Conservation (phyloP, 495 filamentous ascomycete genomes). For the Neurospora sp. region DNA sequence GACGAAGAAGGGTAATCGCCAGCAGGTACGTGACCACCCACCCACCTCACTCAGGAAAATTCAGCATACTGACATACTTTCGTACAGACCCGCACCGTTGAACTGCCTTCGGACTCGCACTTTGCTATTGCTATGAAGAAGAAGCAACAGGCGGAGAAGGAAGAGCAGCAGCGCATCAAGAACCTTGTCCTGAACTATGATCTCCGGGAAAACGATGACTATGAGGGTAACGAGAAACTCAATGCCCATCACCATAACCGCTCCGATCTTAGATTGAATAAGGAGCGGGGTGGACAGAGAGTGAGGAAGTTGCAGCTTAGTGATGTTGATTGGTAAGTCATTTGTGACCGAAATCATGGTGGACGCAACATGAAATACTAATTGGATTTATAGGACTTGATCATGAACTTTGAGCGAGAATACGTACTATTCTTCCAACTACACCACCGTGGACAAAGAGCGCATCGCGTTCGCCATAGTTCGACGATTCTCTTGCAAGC, state of each 20-base stretch:
- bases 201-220: slow-evolving; percentile 64
- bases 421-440: background rate
- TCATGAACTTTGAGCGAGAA: background rate
- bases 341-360: background rate
- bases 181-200: slow-evolving; percentile 95
- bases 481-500: background rate
- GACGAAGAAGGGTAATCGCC: slow-evolving; percentile 91
- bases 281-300: slow-evolving; percentile 67
- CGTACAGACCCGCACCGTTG: slow-evolving; percentile 78
- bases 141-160: slow-evolving; percentile 87
- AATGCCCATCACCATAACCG: slow-evolving; percentile 37
- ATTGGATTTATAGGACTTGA: slow-evolving; percentile 8
- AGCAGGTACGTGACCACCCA: slow-evolving; percentile 53
- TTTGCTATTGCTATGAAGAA: slow-evolving; percentile 94
- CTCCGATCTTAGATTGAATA: slow-evolving; percentile 55
- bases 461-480: background rate
- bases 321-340: slow-evolving; percentile 89
- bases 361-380: background rate
- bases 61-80: background rate
- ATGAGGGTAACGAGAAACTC: slow-evolving; percentile 42
- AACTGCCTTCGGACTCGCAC: slow-evolving; percentile 85
- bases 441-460: background rate
- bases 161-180: slow-evolving; percentile 97
- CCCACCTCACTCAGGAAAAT: background rate
- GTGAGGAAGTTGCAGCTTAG: slow-evolving; percentile 87